These are phyloP conservation scores for Chaetomium globosum DNA, from an alignment of 2,329 filamentous ascomycete genomes.

Conservation along the genomic window DNA sequence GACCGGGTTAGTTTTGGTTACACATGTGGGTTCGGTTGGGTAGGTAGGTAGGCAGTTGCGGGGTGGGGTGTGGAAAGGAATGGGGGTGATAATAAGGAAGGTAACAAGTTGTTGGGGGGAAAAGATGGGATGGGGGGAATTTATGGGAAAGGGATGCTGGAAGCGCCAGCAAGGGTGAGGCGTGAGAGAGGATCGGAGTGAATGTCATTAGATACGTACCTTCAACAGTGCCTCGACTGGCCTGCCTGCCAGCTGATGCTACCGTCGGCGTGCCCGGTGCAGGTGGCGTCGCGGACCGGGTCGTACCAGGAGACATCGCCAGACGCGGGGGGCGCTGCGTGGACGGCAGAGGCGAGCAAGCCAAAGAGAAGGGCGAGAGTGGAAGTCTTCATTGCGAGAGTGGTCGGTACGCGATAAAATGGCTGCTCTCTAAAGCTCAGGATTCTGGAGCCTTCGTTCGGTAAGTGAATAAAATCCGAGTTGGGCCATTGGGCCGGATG, in stretches of 20 bases:
- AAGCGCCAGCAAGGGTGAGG: too few species aligned
- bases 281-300: slow-evolving; percentile 13
- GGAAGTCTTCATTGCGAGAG: slow-evolving; percentile 5
- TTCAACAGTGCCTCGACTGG: slow-evolving; percentile 4
- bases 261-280: slow-evolving; percentile 17
- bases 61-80: background rate
- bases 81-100: too few species aligned
- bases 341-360: background rate
- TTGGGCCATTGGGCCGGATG: background rate
- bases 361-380: background rate
- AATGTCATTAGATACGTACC: background rate
- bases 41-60: background rate
- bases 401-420: background rate
- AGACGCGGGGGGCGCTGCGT: background rate
- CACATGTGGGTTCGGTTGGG: too few species aligned
- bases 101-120: background rate
- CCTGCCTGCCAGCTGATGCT: slow-evolving; percentile 13
- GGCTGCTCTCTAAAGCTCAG: too few species aligned
- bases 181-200: too few species aligned
- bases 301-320: slow-evolving; percentile 14
- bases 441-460: too few species aligned
- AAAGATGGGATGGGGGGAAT: background rate
- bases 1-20: background rate
- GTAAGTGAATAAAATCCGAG: background rate
- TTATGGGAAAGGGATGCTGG: too few species aligned